Evolutionary conservation across 306 rosid genomes (phyloP).

Genomic region (Castanea sativa): DNA sequence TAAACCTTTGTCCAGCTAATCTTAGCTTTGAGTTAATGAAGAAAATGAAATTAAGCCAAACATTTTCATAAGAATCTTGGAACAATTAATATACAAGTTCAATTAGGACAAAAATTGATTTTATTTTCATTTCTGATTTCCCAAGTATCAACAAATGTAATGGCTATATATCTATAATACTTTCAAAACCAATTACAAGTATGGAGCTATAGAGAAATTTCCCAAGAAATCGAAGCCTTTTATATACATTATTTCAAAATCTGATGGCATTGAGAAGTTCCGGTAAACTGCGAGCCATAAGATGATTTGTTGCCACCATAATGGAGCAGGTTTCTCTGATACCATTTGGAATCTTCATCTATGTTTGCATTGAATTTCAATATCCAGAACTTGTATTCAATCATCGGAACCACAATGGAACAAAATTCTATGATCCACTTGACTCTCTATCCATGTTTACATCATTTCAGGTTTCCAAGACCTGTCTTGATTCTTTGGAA

Average conservation of each 20-base stretch:
- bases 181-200: not conserved
- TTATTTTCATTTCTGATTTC: no score
- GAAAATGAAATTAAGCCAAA: no score
- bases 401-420: not conserved
- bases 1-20: no score
- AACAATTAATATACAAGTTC: no score
- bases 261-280: not conserved
- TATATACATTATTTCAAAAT: not conserved
- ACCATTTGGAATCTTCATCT: not conserved
- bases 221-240: not conserved
- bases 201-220: not conserved
- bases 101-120: no score
- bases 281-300: not conserved
- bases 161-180: not conserved
- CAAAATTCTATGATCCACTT: not conserved
- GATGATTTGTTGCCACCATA: not conserved
- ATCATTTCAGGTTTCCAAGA: constrained; percentile 10
- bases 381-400: not conserved
- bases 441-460: not conserved
- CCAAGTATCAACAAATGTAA: not conserved
- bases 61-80: no score
- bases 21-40: no score
- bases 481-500: constrained; percentile 30
- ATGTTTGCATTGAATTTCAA: not conserved
- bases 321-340: not conserved